Evolutionary conservation across 257 asterid genomes (phyloP).

Genomic region (Primulina eburnea): DNA sequence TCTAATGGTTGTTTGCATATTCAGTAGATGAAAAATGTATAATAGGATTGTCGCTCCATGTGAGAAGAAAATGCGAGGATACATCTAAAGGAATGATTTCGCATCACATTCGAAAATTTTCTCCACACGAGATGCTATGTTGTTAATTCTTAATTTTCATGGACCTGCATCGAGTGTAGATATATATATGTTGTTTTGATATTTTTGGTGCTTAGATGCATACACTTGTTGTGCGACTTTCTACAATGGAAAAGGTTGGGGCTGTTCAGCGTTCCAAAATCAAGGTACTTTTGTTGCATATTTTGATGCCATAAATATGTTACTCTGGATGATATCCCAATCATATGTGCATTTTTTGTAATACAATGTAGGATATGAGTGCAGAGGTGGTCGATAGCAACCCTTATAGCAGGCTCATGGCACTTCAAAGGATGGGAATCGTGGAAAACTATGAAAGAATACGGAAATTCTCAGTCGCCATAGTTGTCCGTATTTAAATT

Average conservation of each 20-base stretch:
- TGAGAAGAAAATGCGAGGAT: no score
- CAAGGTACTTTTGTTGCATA: conserved; percentile 43
- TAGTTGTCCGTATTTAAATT: conserved; percentile 63
- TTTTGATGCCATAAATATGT: conserved; percentile 8
- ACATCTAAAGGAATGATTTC: no score
- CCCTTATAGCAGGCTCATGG: conserved; percentile 98
- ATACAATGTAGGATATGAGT: conserved; percentile 69
- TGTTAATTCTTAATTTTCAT: no score
- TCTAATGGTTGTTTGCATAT: neutral
- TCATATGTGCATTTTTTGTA: conserved; percentile 4
- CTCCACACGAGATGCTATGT: no score
- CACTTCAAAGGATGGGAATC: conserved; percentile 99
- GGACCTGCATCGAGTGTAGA: no score
- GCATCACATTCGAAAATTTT: no score
- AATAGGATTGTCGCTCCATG: no score
- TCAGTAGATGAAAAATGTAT: no score
- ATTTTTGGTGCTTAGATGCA: conserved; percentile 43
- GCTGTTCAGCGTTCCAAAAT: conserved; percentile 62
- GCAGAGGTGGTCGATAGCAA: conserved; percentile 97
- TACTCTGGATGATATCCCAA: conserved; percentile 4
- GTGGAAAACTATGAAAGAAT: conserved; percentile 89
- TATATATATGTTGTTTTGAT: conserved; percentile 17
- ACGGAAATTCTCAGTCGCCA: conserved; percentile 84
- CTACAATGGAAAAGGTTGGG: conserved; percentile 40
- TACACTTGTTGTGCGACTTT: conserved; percentile 49